phyloP scores from a whole-genome alignment of 139 green algal genomes.

The Micractinium conductrix region DNA sequence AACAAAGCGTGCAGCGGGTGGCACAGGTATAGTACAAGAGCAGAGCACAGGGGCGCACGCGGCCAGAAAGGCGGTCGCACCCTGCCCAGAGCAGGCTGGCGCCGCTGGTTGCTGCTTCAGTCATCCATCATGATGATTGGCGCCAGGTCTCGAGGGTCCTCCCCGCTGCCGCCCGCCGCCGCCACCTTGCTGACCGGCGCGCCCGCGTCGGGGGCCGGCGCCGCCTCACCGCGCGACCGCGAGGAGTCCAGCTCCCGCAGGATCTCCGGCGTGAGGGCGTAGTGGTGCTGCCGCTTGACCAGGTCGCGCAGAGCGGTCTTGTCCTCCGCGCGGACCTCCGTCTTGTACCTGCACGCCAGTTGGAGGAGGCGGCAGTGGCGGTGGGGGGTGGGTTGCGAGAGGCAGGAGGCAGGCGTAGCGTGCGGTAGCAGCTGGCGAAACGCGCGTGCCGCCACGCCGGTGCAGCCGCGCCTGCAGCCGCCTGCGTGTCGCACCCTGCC shows the following conservation, averaged over 20 bases:
- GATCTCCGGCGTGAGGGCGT: conserved; percentile 91
- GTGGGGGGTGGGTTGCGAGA: background rate
- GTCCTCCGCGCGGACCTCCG: conserved; percentile 87
- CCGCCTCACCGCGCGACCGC: conserved; percentile 26
- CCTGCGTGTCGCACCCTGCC: too few relatives aligned
- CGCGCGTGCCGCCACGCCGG: background rate
- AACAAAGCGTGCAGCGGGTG: too few relatives aligned
- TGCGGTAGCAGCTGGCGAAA: background rate
- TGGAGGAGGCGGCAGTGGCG: too few relatives aligned
- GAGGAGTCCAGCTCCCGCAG: conserved; percentile 84
- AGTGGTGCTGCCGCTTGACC: conserved; percentile 85
- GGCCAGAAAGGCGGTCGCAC: background rate
- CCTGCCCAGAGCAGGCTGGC: too few relatives aligned
- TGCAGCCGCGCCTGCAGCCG: background rate
- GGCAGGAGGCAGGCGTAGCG: background rate
- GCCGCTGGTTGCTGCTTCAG: background rate
- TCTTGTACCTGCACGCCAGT: conserved; percentile 87
- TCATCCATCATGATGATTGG: conserved; percentile 87
- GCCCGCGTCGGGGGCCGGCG: background rate
- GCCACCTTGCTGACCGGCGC: conserved; percentile 10
- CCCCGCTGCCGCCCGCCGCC: conserved; percentile 53
- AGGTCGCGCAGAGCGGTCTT: conserved; percentile 80
- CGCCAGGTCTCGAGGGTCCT: conserved; percentile 76
- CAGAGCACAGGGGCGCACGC: background rate
- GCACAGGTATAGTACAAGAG: background rate